Conservation (phyloP, 352 stramenopile genomes). For the Saprolegnia diclina region DNA sequence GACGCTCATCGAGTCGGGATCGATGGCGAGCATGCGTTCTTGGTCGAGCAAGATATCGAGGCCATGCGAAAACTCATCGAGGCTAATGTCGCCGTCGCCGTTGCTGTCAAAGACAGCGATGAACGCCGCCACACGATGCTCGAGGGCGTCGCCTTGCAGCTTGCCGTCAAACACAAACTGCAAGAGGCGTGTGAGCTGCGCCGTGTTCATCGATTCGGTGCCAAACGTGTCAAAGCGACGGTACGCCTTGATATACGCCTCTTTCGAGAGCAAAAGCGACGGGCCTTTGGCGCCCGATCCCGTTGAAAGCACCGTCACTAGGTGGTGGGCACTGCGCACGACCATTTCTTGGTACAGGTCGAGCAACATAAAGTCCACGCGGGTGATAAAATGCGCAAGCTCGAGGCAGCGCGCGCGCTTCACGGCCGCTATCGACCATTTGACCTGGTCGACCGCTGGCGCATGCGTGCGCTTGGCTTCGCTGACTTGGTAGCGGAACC, state of each 20-base stretch:
- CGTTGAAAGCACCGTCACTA: slow-evolving; percentile 40
- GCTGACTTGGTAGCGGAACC: not conserved
- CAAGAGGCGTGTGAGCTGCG: slow-evolving; percentile 11
- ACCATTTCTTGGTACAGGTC: slow-evolving; percentile 39
- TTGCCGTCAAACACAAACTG: slow-evolving; percentile 21
- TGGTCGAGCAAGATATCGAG: slow-evolving; percentile 9
- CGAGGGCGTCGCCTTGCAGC: not conserved
- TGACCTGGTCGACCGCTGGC: slow-evolving; percentile 8
- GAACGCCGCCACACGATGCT: slow-evolving; percentile 11
- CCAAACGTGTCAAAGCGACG: slow-evolving; percentile 21
- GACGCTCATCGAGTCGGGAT: slow-evolving; percentile 1
- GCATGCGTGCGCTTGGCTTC: not conserved
- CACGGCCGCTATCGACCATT: slow-evolving; percentile 64
- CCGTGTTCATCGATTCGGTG: slow-evolving; percentile 20
- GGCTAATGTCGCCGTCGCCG: slow-evolving; percentile 18
- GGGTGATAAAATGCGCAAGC: slow-evolving; percentile 45
- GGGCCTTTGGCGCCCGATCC: slow-evolving; percentile 37
- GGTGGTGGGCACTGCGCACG: slow-evolving; percentile 39
- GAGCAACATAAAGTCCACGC: slow-evolving; percentile 56
- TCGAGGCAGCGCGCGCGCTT: slow-evolving; percentile 48
- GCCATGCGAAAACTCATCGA: slow-evolving; percentile 19
- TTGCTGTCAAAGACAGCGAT: slow-evolving; percentile 23
- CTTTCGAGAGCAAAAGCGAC: slow-evolving; percentile 31
- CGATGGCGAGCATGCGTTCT: slow-evolving; percentile 15
- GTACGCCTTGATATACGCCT: slow-evolving; percentile 35